Evolutionary conservation across 345 rosid species (phyloP).

Genomic region (Odontarrhena argentea): DNA sequence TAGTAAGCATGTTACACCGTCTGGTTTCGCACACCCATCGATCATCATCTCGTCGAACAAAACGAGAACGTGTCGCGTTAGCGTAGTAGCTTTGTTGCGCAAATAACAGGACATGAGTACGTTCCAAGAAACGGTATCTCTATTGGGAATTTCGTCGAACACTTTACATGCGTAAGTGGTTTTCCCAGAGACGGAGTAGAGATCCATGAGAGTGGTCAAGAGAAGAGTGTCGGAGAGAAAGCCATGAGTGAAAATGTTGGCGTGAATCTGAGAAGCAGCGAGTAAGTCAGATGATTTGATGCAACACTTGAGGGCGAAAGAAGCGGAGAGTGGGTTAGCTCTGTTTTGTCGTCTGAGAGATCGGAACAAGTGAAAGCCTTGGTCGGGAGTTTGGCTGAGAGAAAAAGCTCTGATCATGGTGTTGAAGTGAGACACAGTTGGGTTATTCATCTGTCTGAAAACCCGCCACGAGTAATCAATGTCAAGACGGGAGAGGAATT

Average conservation of each 20-base stretch:
- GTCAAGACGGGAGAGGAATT: conserved; percentile 58
- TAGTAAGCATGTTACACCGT: conserved; percentile 73
- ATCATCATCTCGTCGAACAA: conserved; percentile 63
- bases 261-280: conserved; percentile 71
- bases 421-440: conserved; percentile 59
- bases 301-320: conserved; percentile 67
- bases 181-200: conserved; percentile 48
- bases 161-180: conserved; percentile 53
- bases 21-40: conserved; percentile 54
- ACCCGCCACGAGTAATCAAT: conserved; percentile 50
- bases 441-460: conserved; percentile 53
- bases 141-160: conserved; percentile 68
- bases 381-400: conserved; percentile 46
- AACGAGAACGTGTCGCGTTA: conserved; percentile 58
- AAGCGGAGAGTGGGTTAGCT: conserved; percentile 55
- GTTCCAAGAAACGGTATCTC: conserved; percentile 75
- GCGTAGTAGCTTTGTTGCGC: conserved; percentile 58
- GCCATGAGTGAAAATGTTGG: conserved; percentile 64
- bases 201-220: conserved; percentile 65
- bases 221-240: conserved; percentile 61
- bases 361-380: conserved; percentile 55
- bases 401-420: conserved; percentile 74
- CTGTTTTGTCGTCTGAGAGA: conserved; percentile 50
- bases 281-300: conserved; percentile 40
- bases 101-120: conserved; percentile 73